These are phyloP conservation scores for Aspergillus texensis DNA, from an alignment of 2,329 filamentous ascomycete species.

Conservation along the genomic window DNA sequence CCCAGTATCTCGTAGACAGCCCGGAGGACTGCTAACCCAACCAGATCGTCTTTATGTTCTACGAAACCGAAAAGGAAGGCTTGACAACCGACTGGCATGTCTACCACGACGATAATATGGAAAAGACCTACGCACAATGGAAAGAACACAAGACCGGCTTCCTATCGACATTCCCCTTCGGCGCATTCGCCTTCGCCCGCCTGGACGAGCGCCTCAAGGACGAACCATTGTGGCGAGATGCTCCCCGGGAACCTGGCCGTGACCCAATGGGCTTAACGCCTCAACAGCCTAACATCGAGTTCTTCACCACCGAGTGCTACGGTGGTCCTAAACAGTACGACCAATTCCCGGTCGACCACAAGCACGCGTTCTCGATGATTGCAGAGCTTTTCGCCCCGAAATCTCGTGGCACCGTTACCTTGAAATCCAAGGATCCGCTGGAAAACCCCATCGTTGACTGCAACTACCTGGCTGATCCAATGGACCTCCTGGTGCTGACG, in stretches of 20 bases:
- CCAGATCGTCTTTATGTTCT: constrained; percentile 63
- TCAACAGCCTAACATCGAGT: constrained; percentile 62
- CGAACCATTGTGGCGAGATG: constrained; percentile 57
- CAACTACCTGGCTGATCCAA: constrained; percentile 58
- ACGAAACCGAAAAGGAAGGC: constrained; percentile 56
- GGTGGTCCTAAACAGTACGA: constrained; percentile 62
- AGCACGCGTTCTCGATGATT: constrained; percentile 62
- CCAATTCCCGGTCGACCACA: constrained; percentile 55
- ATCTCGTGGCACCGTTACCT: constrained; percentile 58
- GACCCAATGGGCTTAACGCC: constrained; percentile 65
- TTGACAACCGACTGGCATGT: constrained; percentile 61
- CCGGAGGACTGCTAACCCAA: constrained; percentile 7
- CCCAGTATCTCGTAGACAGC: constrained; percentile 1
- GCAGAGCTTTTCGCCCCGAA: constrained; percentile 61
- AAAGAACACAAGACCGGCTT: constrained; percentile 61
- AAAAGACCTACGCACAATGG: constrained; percentile 57
- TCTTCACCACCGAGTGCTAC: constrained; percentile 66
- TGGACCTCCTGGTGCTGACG: constrained; percentile 61
- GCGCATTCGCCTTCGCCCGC: constrained; percentile 64
- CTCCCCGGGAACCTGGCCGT: constrained; percentile 52
- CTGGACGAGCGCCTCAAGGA: constrained; percentile 61
- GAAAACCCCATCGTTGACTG: constrained; percentile 61
- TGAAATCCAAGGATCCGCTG: constrained; percentile 52
- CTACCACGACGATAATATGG: constrained; percentile 57
- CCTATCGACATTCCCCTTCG: constrained; percentile 65